phyloP scores from a whole-genome alignment of 2,329 filamentous ascomycete genomes.

The Neonectria hederae region DNA sequence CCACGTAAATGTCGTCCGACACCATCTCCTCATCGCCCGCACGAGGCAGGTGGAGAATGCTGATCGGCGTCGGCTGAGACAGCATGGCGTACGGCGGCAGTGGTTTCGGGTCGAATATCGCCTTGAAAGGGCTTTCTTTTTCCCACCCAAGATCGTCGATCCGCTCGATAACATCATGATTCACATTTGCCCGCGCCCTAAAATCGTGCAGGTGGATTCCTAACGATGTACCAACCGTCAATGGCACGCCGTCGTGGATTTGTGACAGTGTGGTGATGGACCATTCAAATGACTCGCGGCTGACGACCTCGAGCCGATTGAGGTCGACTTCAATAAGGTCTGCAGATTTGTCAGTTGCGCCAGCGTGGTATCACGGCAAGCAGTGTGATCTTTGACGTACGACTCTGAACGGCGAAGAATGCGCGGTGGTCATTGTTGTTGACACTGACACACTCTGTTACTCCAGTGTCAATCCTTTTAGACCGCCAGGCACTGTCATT shows the following conservation, averaged over 20 bases:
- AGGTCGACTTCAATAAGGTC: slow-evolving; percentile 85
- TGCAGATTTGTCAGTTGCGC: slow-evolving; percentile 25
- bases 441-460: slow-evolving; percentile 85
- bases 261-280: slow-evolving; percentile 85
- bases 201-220: slow-evolving; percentile 87
- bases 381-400: slow-evolving; percentile 52
- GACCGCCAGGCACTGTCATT: slow-evolving; percentile 58
- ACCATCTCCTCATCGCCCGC: slow-evolving; percentile 62
- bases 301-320: slow-evolving; percentile 73
- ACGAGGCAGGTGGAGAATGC: slow-evolving; percentile 79
- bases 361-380: neutral
- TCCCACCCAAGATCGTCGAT: slow-evolving; percentile 43
- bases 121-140: slow-evolving; percentile 45
- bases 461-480: slow-evolving; percentile 75
- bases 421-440: slow-evolving; percentile 73
- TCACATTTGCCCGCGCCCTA: slow-evolving; percentile 55
- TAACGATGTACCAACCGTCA: slow-evolving; percentile 85
- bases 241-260: slow-evolving; percentile 69
- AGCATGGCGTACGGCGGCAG: slow-evolving; percentile 73
- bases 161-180: slow-evolving; percentile 48
- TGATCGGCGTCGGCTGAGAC: slow-evolving; percentile 82
- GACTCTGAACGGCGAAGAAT: slow-evolving; percentile 82
- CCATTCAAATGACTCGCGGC: slow-evolving; percentile 78
- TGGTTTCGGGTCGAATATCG: slow-evolving; percentile 62
- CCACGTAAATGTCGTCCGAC: slow-evolving; percentile 86